phyloP scores from a whole-genome alignment of 2,329 filamentous ascomycete species.

The Thielaviopsis populi region DNA sequence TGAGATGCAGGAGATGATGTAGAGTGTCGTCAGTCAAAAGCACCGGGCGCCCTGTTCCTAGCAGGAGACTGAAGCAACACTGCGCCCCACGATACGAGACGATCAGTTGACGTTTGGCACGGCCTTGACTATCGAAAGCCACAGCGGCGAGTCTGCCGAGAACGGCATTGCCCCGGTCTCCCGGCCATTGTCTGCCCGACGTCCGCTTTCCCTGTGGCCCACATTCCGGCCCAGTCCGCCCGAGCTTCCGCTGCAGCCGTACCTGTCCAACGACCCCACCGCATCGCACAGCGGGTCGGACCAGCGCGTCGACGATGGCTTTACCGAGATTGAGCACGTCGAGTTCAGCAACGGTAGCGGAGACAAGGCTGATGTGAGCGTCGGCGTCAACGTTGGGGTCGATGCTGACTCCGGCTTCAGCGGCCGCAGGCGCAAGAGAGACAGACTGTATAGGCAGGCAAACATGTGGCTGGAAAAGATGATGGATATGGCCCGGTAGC shows the following conservation, averaged over 20 bases:
- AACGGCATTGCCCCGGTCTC: not conserved
- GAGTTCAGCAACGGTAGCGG: not conserved
- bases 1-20: conserved; percentile 33
- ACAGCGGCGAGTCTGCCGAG: not conserved
- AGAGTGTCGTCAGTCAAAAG: conserved; percentile 28
- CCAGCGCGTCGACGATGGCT: not conserved
- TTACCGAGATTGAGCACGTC: not conserved
- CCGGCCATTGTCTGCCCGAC: not conserved
- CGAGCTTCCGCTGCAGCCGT: not conserved
- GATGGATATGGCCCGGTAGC: not conserved
- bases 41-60: conserved; percentile 24
- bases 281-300: not conserved
- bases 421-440: not conserved
- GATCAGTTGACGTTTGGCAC: conserved; percentile 16
- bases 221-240: not conserved
- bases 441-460: not conserved
- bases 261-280: not conserved
- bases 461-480: not conserved
- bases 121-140: conserved; percentile 12
- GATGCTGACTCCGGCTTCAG: not conserved
- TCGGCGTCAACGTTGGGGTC: not conserved
- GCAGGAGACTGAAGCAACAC: conserved; percentile 22
- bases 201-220: not conserved
- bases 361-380: not conserved
- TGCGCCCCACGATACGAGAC: conserved; percentile 14